These are phyloP conservation scores for Suillus ampliporus DNA, from an alignment of 768 basidiomycete species.

Conservation along the genomic window DNA sequence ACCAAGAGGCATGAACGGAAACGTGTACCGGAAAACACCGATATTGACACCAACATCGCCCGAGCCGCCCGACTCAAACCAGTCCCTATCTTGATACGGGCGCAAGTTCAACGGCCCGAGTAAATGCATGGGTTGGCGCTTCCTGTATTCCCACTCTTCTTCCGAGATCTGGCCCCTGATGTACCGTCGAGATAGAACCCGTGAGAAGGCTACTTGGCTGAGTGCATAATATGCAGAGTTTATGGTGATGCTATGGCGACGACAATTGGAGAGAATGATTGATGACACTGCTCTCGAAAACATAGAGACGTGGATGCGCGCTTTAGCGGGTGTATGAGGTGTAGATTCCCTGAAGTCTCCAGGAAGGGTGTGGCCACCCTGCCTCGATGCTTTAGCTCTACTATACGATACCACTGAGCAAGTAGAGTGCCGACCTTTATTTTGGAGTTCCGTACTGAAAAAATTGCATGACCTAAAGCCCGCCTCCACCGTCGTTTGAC, in stretches of 20 bases:
- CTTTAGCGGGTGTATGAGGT: constrained; percentile 45
- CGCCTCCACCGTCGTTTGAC: constrained; percentile 51
- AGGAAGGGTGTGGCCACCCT: constrained; percentile 63
- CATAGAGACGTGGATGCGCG: constrained; percentile 26
- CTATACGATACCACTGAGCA: neutral
- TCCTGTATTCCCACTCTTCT: constrained; percentile 57
- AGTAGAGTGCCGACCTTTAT: constrained; percentile 38
- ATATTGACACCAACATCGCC: constrained; percentile 49
- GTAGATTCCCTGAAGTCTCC: constrained; percentile 43
- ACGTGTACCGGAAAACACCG: constrained; percentile 48
- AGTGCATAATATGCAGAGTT: constrained; percentile 55
- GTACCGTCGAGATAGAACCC: constrained; percentile 50
- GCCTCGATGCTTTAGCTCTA: constrained; percentile 9
- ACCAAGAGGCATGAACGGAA: constrained; percentile 54
- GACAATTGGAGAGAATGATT: constrained; percentile 43
- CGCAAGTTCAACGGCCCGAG: constrained; percentile 57
- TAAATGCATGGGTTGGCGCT: constrained; percentile 53
- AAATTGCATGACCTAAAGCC: constrained; percentile 23
- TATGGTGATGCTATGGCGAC: constrained; percentile 48
- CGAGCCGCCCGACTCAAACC: constrained; percentile 50
- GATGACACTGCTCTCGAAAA: constrained; percentile 37
- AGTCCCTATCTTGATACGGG: constrained; percentile 49
- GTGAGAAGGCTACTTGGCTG: constrained; percentile 55
- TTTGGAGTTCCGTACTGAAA: constrained; percentile 35
- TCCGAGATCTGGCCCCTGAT: constrained; percentile 48